Base-by-base conservation (phyloP, 768 basidiomycete species). In the Hemileccinum rubropunctum region DNA sequence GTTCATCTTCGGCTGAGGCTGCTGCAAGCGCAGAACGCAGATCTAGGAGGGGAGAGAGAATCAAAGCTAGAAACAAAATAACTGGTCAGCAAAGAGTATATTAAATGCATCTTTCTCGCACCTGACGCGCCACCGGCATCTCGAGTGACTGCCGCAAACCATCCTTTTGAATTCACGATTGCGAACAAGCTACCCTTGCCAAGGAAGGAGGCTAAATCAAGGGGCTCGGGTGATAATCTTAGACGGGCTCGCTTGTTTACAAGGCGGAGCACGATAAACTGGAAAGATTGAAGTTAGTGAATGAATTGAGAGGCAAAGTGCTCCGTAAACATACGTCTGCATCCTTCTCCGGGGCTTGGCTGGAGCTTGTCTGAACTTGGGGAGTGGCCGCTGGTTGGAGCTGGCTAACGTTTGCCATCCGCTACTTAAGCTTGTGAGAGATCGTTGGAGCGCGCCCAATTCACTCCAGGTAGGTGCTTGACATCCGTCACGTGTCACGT, bases 241-340 rank as follows among this genome's bases (percentile, higher is more conserved):
- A 87, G 72, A 54, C 89, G 84, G 32, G 79, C 70, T 43, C 82
- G 80, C 61, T 86, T 90, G 58, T 80, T 78, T 20, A 80, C 50
- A 10, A 75, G 66, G 15, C 67, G 64, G 10, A 75, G 60, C 4
- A 67, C 63, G 23, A 75, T 62, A 48, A 75, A 75, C 74, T 76
- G 48, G 12, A 47, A 26, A 14, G 34, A 23, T 4, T 12, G n/a
- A 17, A 33, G 28, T 60, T 52, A 33, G n/a, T n/a, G 28, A 42
- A 12, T 4, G 23, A 28, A 28, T 20, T 5, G 11, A 15, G 32
- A 3, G 17, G 26, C 27, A 11, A 12, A n/a, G 20, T 42, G 41
- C 30, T 23, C 14, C 1, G 34, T 17, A 17, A 32, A 53, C 65
- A 42, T 54, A 68, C 66, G 35, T 66, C 54, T 37, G 66, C 66